A percentile compares a stretch with the other conserved stretches of the same genome.
Conservation (phyloP, 192 early-diverging fungal genomes). For the Mortierella hygrophila region DNA sequence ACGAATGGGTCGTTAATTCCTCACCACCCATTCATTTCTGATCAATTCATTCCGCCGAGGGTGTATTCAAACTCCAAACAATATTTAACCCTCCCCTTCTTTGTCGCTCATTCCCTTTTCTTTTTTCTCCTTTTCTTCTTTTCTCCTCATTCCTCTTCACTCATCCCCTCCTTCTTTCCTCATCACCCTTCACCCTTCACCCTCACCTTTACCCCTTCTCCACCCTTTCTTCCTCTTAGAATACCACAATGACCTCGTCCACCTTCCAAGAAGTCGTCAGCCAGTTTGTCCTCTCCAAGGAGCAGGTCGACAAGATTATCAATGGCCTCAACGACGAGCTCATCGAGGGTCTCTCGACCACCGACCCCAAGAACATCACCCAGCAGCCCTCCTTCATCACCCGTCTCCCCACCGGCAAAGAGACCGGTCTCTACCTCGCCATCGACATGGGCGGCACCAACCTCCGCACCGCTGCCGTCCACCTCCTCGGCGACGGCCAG, state of each 20-base stretch:
- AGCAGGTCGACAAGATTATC: slow-evolving; percentile 53
- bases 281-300: slow-evolving; percentile 55
- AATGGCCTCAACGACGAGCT: slow-evolving; percentile 52
- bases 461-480: slow-evolving; percentile 89
- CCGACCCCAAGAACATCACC: slow-evolving; percentile 63
- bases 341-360: slow-evolving; percentile 61
- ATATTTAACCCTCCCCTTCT: background rate
- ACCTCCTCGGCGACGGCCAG: slow-evolving; percentile 81
- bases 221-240: background rate
- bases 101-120: background rate
- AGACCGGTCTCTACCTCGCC: slow-evolving; percentile 89
- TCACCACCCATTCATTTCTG: background rate
- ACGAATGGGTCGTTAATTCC: background rate
- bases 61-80: background rate
- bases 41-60: background rate
- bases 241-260: slow-evolving; percentile 30
- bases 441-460: slow-evolving; percentile 97
- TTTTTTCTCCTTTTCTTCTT: slow-evolving; percentile 3
- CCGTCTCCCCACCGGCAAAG: slow-evolving; percentile 82
- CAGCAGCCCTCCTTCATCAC: slow-evolving; percentile 96
- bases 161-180: background rate
- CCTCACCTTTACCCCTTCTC: background rate
- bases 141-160: background rate
- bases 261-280: slow-evolving; percentile 47
- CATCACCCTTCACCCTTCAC: background rate